Evolutionary conservation across 2,329 filamentous ascomycete genomes (phyloP).

Genomic region (Kalmusia sp.): DNA sequence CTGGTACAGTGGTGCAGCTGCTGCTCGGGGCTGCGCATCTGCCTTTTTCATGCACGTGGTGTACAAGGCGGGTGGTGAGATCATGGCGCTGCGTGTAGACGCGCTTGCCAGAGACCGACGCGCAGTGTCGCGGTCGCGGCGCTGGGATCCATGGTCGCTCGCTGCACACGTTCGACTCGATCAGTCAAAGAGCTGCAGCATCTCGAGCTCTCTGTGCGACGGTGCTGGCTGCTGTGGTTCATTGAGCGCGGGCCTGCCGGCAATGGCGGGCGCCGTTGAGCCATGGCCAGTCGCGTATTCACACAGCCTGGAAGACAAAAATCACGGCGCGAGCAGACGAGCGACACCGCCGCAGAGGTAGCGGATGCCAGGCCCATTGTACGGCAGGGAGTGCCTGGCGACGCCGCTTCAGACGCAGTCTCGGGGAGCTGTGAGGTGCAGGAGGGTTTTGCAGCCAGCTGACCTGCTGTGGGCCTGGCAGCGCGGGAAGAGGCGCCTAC

Average conservation of each 20-base stretch:
- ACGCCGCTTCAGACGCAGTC: background rate
- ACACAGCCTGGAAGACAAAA: background rate
- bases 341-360: background rate
- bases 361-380: background rate
- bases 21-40: background rate
- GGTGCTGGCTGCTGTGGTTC: constrained; percentile 32
- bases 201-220: constrained; percentile 34
- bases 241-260: constrained; percentile 26
- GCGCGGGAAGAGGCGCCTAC: background rate
- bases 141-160: constrained; percentile 21
- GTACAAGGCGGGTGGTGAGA: constrained; percentile 13
- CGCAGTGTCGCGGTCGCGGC: constrained; percentile 22
- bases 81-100: no score
- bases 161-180: constrained; percentile 39
- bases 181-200: constrained; percentile 29
- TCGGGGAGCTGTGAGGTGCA: constrained; percentile 20
- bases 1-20: background rate
- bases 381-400: constrained; percentile 1
- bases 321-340: background rate
- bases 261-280: constrained; percentile 25
- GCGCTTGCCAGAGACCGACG: background rate
- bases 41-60: background rate
- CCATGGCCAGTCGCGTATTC: constrained; percentile 20
- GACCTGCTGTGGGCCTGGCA: constrained; percentile 14
- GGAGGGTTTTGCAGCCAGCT: constrained; percentile 21